These are phyloP conservation scores for Paecilomyces fulvus DNA, from an alignment of 2,329 filamentous ascomycete species.

Conservation along the genomic window DNA sequence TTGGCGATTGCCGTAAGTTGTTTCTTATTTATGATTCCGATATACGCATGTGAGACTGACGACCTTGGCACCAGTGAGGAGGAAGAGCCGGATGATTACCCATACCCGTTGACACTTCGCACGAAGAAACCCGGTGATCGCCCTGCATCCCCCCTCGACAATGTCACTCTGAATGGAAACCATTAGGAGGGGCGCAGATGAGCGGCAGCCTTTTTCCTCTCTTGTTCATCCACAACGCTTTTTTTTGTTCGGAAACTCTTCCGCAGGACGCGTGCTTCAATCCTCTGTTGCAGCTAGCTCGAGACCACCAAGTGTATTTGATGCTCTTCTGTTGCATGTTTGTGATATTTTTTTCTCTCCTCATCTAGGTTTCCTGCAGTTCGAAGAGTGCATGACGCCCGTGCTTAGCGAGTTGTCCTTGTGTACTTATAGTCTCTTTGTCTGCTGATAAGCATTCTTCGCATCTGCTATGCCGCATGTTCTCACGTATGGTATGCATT, in stretches of 20 bases:
- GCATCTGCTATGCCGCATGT: background rate
- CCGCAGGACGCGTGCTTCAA: background rate
- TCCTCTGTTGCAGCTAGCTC: background rate
- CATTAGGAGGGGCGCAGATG: background rate
- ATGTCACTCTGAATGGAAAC: slow-evolving; percentile 22
- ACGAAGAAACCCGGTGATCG: slow-evolving; percentile 35
- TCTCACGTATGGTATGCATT: background rate
- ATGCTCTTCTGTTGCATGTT: background rate
- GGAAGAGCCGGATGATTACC: slow-evolving; percentile 76
- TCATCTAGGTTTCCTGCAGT: background rate
- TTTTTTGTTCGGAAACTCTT: background rate
- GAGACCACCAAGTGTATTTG: background rate
- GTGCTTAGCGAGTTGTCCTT: background rate
- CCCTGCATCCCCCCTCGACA: slow-evolving; percentile 29
- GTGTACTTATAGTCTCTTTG: background rate
- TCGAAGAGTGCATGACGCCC: background rate
- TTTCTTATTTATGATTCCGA: slow-evolving; percentile 3
- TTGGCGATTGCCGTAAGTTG: slow-evolving; percentile 88
- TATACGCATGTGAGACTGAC: slow-evolving; percentile 2
- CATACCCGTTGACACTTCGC: slow-evolving; percentile 60
- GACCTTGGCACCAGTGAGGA: slow-evolving; percentile 58
- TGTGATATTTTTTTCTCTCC: background rate
- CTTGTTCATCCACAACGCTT: background rate
- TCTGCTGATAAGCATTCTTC: background rate
- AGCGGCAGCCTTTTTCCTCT: background rate